Percentiles rank a stretch among this genome's conserved stretches.
Conservation (phyloP, 148 eudicot species). For the Cornus florida region DNA sequence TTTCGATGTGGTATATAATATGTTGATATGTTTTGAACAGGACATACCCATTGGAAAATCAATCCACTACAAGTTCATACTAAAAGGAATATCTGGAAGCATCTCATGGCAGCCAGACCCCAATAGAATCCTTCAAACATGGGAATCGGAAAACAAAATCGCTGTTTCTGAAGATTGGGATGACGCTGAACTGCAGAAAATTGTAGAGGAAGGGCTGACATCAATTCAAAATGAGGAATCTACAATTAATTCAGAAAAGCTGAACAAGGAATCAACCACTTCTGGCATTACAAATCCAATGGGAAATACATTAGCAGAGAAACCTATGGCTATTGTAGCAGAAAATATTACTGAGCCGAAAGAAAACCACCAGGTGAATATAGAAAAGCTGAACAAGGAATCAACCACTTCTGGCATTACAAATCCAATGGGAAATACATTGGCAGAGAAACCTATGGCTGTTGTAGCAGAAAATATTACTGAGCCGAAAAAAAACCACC, state of each 20-base stretch:
- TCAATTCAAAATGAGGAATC: not conserved
- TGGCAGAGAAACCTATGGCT: not conserved
- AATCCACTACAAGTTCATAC: constrained; percentile 55
- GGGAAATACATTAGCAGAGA: not conserved
- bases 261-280: constrained; percentile 5
- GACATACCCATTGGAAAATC: constrained; percentile 48
- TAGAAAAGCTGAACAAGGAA: constrained; percentile 7
- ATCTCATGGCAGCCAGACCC: constrained; percentile 64
- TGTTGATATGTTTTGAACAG: constrained; percentile 25
- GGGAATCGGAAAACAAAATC: constrained; percentile 41
- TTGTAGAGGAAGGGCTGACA: constrained; percentile 30
- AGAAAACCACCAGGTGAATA: not conserved
- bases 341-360: constrained; percentile 16
- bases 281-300: not conserved
- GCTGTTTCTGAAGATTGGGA: constrained; percentile 56
- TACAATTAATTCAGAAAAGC: not conserved
- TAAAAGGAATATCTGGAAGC: constrained; percentile 30
- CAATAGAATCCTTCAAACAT: constrained; percentile 46
- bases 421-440: not conserved
- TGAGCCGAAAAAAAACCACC: not conserved
- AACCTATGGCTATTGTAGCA: constrained; percentile 8
- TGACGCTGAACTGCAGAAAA: constrained; percentile 32
- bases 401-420: not conserved
- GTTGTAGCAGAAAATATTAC: constrained; percentile 22
- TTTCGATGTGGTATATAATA: not conserved